Evolutionary conservation across 2,329 filamentous ascomycete species (phyloP).

Genomic region (Verticillium nonalfalfae): DNA sequence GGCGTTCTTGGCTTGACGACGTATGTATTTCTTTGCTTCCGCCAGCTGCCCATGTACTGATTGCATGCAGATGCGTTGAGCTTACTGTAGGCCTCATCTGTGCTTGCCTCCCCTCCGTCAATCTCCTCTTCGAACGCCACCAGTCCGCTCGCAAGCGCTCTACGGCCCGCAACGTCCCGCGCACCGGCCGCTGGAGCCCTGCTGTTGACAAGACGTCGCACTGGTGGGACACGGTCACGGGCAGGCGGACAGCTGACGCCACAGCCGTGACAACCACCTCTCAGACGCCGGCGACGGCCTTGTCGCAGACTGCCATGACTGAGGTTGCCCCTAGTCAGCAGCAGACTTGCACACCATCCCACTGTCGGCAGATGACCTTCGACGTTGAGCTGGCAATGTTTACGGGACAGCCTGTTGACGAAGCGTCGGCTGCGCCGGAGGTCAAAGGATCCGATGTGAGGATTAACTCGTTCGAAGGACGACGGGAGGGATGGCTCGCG

Average conservation of each 20-base stretch:
- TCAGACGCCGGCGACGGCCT: background rate
- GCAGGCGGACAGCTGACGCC: background rate
- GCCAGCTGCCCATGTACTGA: slow-evolving; percentile 9
- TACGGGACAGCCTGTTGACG: slow-evolving; percentile 1
- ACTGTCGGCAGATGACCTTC: background rate
- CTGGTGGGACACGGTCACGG: slow-evolving; percentile 4
- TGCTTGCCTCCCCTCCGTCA: slow-evolving; percentile 10
- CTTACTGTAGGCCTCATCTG: slow-evolving; percentile 13
- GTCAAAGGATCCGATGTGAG: background rate
- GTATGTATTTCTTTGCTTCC: background rate
- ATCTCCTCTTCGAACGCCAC: slow-evolving; percentile 10
- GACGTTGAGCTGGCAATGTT: slow-evolving; percentile 6
- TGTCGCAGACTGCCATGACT: background rate
- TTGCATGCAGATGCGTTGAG: slow-evolving; percentile 10
- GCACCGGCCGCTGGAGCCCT: background rate
- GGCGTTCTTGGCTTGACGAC: slow-evolving; percentile 9
- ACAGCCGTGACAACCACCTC: background rate
- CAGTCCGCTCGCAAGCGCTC: background rate
- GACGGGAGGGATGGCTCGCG: slow-evolving; percentile 7
- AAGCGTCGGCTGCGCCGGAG: background rate
- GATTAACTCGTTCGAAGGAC: slow-evolving; percentile 7
- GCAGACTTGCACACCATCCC: background rate
- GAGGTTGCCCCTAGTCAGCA: background rate
- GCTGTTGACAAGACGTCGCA: background rate
- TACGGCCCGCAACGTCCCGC: background rate